phyloP scores from a whole-genome alignment of 495 filamentous ascomycete species.

The Penicillium atrosanguineum region DNA sequence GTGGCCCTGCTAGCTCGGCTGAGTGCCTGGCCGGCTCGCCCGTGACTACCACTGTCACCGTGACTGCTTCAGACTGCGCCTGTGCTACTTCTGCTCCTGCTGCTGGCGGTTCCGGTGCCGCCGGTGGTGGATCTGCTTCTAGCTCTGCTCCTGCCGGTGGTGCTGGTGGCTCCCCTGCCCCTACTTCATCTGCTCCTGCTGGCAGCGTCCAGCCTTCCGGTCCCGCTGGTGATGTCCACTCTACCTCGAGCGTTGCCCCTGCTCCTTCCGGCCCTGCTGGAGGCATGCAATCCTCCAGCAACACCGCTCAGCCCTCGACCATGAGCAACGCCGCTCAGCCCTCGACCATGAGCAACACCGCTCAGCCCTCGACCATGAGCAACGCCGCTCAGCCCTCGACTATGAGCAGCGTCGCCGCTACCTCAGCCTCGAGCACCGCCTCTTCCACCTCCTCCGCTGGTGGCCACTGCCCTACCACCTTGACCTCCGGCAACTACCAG shows the following conservation, averaged over 20 bases:
- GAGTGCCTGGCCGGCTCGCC: slow-evolving; percentile 11
- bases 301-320: too few relatives aligned
- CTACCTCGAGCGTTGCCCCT: not conserved
- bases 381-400: not conserved
- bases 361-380: not conserved
- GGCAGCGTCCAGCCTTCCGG: not conserved
- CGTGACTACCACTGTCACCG: slow-evolving; percentile 19
- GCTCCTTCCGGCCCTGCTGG: slow-evolving; percentile 6
- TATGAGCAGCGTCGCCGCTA: not conserved
- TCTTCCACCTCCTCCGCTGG: slow-evolving; percentile 1
- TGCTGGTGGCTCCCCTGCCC: not conserved
- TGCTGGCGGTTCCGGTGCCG: slow-evolving; percentile 1
- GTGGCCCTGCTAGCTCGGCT: slow-evolving; percentile 7
- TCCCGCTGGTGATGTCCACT: slow-evolving; percentile 1
- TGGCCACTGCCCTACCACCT: slow-evolving; percentile 48
- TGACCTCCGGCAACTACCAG: slow-evolving; percentile 51
- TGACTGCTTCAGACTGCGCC: slow-evolving; percentile 24
- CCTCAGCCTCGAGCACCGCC: not conserved
- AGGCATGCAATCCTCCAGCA: not conserved
- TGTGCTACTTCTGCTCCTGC: slow-evolving; percentile 12
- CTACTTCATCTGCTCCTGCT: not conserved
- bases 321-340: too few relatives aligned
- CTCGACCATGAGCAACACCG: too few relatives aligned
- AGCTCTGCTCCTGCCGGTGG: not conserved
- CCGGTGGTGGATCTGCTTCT: not conserved